These are phyloP conservation scores for Oemleria cerasiformis DNA, from an alignment of 306 rosid genomes.

Conservation along the genomic window DNA sequence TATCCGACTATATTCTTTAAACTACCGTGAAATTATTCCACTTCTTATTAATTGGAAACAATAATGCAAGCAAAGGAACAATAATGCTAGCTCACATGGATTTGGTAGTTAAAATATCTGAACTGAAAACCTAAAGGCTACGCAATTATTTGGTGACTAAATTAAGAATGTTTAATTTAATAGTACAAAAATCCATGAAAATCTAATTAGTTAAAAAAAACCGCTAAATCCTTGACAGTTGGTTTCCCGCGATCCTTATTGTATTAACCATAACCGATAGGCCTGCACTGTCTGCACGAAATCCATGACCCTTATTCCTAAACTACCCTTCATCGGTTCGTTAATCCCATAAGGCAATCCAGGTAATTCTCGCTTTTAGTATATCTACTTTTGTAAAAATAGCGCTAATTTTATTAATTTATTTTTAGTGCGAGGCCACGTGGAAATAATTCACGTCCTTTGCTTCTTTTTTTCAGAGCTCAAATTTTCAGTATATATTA, in stretches of 20 bases:
- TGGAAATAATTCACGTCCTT: conserved; percentile 16
- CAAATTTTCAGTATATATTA: conserved; percentile 3
- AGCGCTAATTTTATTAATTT: not conserved
- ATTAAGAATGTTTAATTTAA: not conserved
- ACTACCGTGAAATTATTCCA: too few species aligned
- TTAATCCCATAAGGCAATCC: not conserved
- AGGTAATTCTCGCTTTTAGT: not conserved
- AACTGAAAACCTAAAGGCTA: not conserved
- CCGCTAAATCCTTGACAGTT: not conserved
- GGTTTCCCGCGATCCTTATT: not conserved
- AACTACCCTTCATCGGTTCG: not conserved
- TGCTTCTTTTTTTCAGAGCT: not conserved
- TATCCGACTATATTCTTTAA: too few species aligned
- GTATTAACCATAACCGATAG: not conserved
- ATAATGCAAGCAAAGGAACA: not conserved
- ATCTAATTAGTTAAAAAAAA: not conserved
- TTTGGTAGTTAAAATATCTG: not conserved
- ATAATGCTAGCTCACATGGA: not conserved
- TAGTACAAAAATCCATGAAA: not conserved
- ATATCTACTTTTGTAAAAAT: not conserved
- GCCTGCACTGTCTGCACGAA: not conserved
- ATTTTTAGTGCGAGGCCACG: conserved; percentile 21
- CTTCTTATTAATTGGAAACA: too few species aligned
- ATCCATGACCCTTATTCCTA: not conserved
- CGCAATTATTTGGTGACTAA: not conserved